Evolutionary conservation across 495 filamentous ascomycete genomes (phyloP), one percentile per base, ranked within the genome.

Genomic region (Hypoxylon perforatum): DNA sequence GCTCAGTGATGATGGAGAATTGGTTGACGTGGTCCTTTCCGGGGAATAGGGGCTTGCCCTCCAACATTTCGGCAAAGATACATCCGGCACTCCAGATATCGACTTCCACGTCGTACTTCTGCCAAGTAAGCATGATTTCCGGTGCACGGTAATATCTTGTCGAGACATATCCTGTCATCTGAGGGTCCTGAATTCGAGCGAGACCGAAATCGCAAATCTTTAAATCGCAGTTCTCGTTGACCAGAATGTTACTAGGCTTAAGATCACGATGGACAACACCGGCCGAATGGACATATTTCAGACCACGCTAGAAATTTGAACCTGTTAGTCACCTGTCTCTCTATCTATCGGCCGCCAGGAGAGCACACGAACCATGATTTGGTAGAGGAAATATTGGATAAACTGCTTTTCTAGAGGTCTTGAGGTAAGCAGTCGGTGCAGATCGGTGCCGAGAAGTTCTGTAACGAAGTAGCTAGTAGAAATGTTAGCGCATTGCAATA

Each of bases 111-210:
- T 99, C 95, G 79, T 99, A 99, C 80, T 98, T 99, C 78, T 99
- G 95, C 95, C 95, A 99, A 44, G 95, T 99, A 71, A 99, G 92
- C 95, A 99, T 99, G 75, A 99, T 99, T 79, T 99, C 95, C 14
- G 95, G 95, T 4, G 95, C 95, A 49, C 95, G 90, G 82, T 99
- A 99, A 84, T 99, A 99, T 81, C 95, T 85, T 51, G 95, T 99
- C 48, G 95, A 99, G 41, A 99, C 95, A 74, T 99, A 99, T 71
- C 95, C 95, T 38, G 95, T 99, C 95, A 99, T 99, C 79, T 99
- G 95, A n/a, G 95, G 95, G 72, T 99, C 95, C 78, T 99, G 95
- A 72, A 99, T 97, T 72, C 95, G 91, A 39, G 95, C 95, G 55
- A 99, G 83, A 61, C 95, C 95, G 71, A 99, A 99, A 76, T 99